phyloP scores from a whole-genome alignment of 352 stramenopile species.

The Phytophthora quininea region DNA sequence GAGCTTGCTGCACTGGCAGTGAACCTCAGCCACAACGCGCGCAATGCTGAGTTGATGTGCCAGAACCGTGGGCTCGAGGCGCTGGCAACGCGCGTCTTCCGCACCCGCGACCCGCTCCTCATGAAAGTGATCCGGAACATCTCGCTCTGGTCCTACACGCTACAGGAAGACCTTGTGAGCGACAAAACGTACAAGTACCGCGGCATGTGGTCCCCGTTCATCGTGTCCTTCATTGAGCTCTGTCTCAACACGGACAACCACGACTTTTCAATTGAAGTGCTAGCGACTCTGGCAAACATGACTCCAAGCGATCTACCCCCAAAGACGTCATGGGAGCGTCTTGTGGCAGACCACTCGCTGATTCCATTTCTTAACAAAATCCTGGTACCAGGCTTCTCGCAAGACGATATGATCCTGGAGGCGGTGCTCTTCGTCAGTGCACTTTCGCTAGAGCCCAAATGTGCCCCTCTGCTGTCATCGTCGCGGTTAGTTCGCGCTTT shows the following conservation, averaged over 20 bases:
- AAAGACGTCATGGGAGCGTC: slow-evolving; percentile 89
- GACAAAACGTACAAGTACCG: slow-evolving; percentile 92
- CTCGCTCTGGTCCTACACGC: slow-evolving; percentile 90
- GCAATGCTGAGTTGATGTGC: slow-evolving; percentile 92
- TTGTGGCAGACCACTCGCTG: slow-evolving; percentile 88
- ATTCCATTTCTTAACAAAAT: slow-evolving; percentile 91
- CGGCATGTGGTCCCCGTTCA: slow-evolving; percentile 92
- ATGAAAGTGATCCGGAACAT: slow-evolving; percentile 95
- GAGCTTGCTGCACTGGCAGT: slow-evolving; percentile 94
- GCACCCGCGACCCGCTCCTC: slow-evolving; percentile 90
- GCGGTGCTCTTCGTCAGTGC: slow-evolving; percentile 87
- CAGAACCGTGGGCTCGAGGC: slow-evolving; percentile 88
- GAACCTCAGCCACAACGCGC: slow-evolving; percentile 92
- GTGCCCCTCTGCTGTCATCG: slow-evolving; percentile 71
- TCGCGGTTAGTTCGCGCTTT: slow-evolving; percentile 80
- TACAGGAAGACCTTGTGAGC: slow-evolving; percentile 88
- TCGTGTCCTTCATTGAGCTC: slow-evolving; percentile 90
- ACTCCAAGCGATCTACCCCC: slow-evolving; percentile 90
- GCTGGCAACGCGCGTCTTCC: slow-evolving; percentile 88
- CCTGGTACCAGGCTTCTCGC: slow-evolving; percentile 92
- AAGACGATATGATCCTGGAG: slow-evolving; percentile 93
- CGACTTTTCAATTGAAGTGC: slow-evolving; percentile 93
- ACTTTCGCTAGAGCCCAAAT: slow-evolving; percentile 85
- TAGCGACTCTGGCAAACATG: slow-evolving; percentile 93
- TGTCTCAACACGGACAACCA: slow-evolving; percentile 88